Base-by-base conservation (phyloP, 805 yeast genomes). In the Pichia cephalocereana region DNA sequence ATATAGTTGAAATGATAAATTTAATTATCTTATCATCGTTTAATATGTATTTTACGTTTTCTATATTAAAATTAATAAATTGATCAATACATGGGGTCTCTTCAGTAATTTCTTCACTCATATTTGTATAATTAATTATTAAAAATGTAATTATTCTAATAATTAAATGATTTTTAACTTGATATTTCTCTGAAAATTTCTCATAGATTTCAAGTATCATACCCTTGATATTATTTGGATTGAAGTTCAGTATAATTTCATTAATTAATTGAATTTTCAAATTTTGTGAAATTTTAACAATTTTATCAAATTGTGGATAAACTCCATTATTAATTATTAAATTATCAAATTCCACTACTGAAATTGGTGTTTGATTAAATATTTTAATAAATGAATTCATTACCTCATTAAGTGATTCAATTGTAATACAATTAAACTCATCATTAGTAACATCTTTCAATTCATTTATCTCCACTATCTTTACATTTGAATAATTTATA, bases 11-110 rank as follows among this genome's bases (percentile, higher is more conserved):
- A 2, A 52, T 49, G 17, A 60, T 38, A 18, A 58, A 46, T 23
- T 52, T 49, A 9, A 60, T 54, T 1, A 61, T 45, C 28, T 50
- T 45, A 9, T 43, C 39, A 46, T 60, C 53, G 17, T 48, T 32
- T 26, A 60, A 42, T 2, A 17, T 30, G 30, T 44, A 38, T 4
- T 32, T 28, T 14, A 2, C 2, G 8, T 34, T 6, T 12, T 8
- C 8, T 12, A 34, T 34, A 34, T 34, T 34, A 15, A 4, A 34
- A 34, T 34, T 34, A 34, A 34, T 12, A 34, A 34, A 34, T 34
- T 34, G 37, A 34, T 34, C 37, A 34, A 15, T 34, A 30, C 14
- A 30, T 30, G 10, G 32, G 8, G 10, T 30, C 8, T 30, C 32
- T 3, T 2, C 8, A 30, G 14, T 10, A 4, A 10, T 9, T 7